A percentile compares a stretch with the other conserved stretches of the same genome.
Conservation (phyloP, 768 basidiomycete genomes). For the Tricholoma saponaceum region DNA sequence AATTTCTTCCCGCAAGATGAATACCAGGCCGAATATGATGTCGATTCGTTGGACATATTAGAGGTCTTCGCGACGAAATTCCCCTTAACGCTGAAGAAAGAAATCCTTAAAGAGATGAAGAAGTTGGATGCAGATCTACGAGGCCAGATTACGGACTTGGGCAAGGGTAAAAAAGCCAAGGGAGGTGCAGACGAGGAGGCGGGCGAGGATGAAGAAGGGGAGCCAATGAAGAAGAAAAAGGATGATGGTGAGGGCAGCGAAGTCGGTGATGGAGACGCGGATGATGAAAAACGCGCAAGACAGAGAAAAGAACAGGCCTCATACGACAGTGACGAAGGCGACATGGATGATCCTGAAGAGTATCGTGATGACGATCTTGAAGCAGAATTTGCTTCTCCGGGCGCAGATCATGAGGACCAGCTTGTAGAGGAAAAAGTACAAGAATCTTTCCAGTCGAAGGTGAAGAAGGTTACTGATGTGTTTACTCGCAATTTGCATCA, state of each 20-base stretch:
- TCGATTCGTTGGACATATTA: conserved; percentile 69
- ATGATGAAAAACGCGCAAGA: conserved; percentile 67
- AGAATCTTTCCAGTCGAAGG: conserved; percentile 35
- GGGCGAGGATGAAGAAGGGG: conserved; percentile 48
- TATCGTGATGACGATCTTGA: conserved; percentile 61
- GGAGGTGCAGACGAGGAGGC: conserved; percentile 48
- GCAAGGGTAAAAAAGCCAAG: conserved; percentile 64
- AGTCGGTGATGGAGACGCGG: conserved; percentile 78
- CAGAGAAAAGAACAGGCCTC: conserved; percentile 72
- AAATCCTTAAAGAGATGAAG: conserved; percentile 84
- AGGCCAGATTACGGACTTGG: conserved; percentile 75
- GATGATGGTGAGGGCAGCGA: conserved; percentile 70
- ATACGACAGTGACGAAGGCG: conserved; percentile 72
- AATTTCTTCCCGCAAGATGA: conserved; percentile 84
- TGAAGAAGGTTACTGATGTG: conserved; percentile 38
- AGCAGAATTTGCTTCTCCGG: conserved; percentile 54
- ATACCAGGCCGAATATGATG: conserved; percentile 79
- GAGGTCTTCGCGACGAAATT: conserved; percentile 69
- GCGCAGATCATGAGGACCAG: conserved; percentile 32
- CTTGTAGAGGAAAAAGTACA: conserved; percentile 22
- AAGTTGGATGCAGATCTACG: conserved; percentile 76
- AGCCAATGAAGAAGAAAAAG: conserved; percentile 26
- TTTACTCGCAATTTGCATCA: conserved; percentile 60
- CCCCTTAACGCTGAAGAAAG: conserved; percentile 76
- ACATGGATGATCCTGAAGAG: conserved; percentile 43